Evolutionary conservation across 23 red algal genomes (phyloP), one percentile per base, ranked within the genome.

Genomic region (Gracilaria domingensis): DNA sequence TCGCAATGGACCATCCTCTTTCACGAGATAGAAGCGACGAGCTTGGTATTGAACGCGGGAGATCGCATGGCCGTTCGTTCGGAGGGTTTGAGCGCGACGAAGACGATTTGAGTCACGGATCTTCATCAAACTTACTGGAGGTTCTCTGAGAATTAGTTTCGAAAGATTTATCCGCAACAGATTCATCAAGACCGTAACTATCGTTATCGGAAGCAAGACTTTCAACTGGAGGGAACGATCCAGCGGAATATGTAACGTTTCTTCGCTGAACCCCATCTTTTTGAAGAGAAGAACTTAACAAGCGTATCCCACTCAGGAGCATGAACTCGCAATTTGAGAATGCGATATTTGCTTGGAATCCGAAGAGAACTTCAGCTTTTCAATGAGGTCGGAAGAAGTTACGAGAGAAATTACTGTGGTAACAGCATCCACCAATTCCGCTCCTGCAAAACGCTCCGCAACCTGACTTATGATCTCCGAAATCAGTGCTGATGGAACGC

Each of bases 121-220:
- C 26, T 87, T 86, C 32, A 39, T 26, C 17, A 82, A 53, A 80
- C 60, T 81, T 49, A 39, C 28, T 33, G 80, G 91, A 33, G 91
- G 91, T 64, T 64, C 48, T 8, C 59, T 42, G 23, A 79, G 28
- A 9, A 94, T 66, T 30, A 86, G 74, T 25, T 67, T 56, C 33
- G 70, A 62, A 4, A 94, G 35, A 66, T 94, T 86, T 3, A 57
- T 81, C 25, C 74, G 45, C 2, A 94, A 39, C 8, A 87, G 80
- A 57, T 51, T 75, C 47, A 94, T 75, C 34, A 94, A 81, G n/a
- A 86, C 33, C 11, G 91, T 94, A 25, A 75, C 81, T 14, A 94
- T 55, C 32, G 66, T 66, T 60, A 94, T 94, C 26, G 91, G 91
- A 47, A 94, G 83, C 30, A 94, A 70, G 37, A 94, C 91, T 82